Percentiles rank a stretch among this genome's conserved stretches.
phyloP scores from a whole-genome alignment of 2,329 filamentous ascomycete genomes.

The Pseudogymnoascus sp. region DNA sequence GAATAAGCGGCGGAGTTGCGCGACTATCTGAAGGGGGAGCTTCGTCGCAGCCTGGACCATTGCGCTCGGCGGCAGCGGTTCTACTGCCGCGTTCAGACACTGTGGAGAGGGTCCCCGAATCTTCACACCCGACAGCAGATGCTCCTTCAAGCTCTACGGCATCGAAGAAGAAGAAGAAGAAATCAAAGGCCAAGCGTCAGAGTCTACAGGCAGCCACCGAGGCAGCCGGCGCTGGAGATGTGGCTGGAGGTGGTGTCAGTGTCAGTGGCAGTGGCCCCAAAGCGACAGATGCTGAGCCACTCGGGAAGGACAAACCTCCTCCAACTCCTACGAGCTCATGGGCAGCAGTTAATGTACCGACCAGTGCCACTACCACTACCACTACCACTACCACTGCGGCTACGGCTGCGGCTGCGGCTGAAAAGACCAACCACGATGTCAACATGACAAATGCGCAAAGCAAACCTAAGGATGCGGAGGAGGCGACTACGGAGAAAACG shows the following conservation, averaged over 20 bases:
- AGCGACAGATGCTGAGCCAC: not conserved
- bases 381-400: too few relatives aligned
- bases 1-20: not conserved
- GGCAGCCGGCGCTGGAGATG: conserved; percentile 8
- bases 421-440: not conserved
- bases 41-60: not conserved
- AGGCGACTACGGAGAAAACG: not conserved
- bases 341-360: not conserved
- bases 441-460: not conserved
- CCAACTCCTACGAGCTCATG: not conserved
- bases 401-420: too few relatives aligned
- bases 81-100: not conserved
- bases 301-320: not conserved
- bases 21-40: not conserved
- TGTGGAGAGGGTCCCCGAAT: not conserved
- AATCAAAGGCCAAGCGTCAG: not conserved
- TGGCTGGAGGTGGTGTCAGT: not conserved
- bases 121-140: not conserved
- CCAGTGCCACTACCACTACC: not conserved
- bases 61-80: not conserved
- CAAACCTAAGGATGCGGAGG: not conserved
- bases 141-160: not conserved
- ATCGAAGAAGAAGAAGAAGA: conserved; percentile 7
- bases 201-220: conserved; percentile 11
- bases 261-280: not conserved